Base-by-base conservation (phyloP, 108 stramenopile species). In the Pinguiococcus pyrenoidosus region DNA sequence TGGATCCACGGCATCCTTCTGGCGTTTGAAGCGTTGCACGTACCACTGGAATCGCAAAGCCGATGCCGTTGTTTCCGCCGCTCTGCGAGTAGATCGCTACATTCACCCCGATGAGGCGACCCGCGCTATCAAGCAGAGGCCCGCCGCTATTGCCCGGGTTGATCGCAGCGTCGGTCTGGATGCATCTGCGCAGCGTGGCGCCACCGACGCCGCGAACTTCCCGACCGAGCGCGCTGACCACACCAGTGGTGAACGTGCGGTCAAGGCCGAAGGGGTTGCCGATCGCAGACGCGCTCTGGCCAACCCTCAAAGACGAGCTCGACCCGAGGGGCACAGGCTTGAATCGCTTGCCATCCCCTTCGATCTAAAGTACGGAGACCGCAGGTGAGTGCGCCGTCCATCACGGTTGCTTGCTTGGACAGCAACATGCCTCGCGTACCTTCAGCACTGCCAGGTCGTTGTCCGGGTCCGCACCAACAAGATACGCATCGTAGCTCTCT, bases 241-340 rank as follows among this genome's bases (percentile, higher is more conserved):
- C 73, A 5, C 89, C 89, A 10, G 56, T 74, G 0, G 84, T 81
- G n/a, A 82, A 52, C 0, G 91, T 85, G 54, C 88, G 87, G 62
- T 92, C 91, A 37, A 92, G 54, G 5, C 91, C 91, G 43, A 92
- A 92, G 13, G 90, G 91, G 65, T 92, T 92, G 4, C 91, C 91
- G 44, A 92, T 88, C 5, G 91, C 91, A 29, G 85, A 52, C 2
- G 72, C 68, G 21, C 62, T 49, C 56, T 91, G 89, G 10, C 89
- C 89, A 1, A 86, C n/a, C 86, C 35, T 83, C 42, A 25, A 88
- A 57, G 41, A n/a, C n/a, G n/a, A n/a, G n/a, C n/a, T n/a, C n/a
- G n/a, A n/a, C n/a, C n/a, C n/a, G n/a, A n/a, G n/a, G n/a, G n/a
- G n/a, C n/a, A n/a, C n/a, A n/a, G n/a, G n/a, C n/a, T n/a, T n/a